Evolutionary conservation across 2,329 filamentous ascomycete species (phyloP).

Genomic region (Lecanosticta acicola): DNA sequence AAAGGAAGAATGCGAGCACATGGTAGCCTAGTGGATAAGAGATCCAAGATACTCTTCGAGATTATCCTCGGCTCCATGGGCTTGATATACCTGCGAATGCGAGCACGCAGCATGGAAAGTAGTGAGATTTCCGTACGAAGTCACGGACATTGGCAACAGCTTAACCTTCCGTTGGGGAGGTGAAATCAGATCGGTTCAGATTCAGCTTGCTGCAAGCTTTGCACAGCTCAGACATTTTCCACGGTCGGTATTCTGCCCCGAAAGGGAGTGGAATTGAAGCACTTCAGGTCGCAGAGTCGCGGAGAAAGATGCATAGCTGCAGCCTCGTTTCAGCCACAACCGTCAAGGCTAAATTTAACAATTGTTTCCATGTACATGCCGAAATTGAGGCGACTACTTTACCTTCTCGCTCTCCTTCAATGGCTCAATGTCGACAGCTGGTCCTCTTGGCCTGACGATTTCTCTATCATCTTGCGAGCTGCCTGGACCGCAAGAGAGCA

Average conservation of each 20-base stretch:
- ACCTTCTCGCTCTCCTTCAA: constrained; percentile 10
- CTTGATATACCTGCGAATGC: background rate
- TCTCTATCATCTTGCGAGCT: constrained; percentile 6
- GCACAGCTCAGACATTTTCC: background rate
- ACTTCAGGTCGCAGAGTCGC: background rate
- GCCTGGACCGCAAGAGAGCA: background rate
- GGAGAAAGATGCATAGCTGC: background rate
- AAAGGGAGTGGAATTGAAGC: background rate
- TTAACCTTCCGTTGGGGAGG: background rate
- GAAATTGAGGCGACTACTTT: background rate
- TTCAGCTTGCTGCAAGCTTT: background rate
- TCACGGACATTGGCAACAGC: background rate
- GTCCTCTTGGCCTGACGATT: constrained; percentile 11
- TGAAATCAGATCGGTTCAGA: constrained; percentile 4
- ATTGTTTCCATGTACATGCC: background rate
- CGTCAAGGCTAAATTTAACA: background rate
- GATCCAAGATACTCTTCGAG: background rate
- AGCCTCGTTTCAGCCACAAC: background rate
- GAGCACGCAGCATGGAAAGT: background rate
- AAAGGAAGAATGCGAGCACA: no score
- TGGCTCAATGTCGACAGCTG: constrained; percentile 11
- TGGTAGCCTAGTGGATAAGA: no score
- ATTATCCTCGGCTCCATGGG: background rate
- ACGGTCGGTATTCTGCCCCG: background rate
- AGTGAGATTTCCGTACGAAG: background rate